Base-by-base conservation (phyloP, 306 rosid genomes). In the Fragaria vesca region DNA sequence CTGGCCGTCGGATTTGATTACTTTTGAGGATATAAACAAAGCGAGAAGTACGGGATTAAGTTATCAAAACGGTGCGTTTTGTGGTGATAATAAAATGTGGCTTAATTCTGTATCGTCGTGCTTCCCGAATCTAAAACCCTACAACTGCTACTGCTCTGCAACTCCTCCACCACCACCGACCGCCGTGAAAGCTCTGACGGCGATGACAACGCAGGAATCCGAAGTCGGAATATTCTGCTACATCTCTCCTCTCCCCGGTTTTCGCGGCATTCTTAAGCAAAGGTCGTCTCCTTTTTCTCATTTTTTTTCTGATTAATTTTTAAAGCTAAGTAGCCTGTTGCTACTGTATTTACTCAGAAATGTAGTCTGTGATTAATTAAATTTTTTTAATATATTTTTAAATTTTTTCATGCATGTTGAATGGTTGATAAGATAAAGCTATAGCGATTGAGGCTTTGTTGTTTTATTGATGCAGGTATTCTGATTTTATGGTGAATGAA, bases 401-500 rank as follows among this genome's bases (percentile, higher is more conserved):
- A 18, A 9, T 66, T 8, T 3, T 5, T 66, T 68, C 30, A 40
- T 42, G 51, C 50, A 42, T 18, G 30, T 42, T 66, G 26, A 62
- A 12, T 47, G 13, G 12, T 18, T 62, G 69, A 62, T 12, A 43
- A 60, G 36, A 60, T 24, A 3, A 60, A 60, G 36, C 65, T 26
- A 42, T 20, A 38, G 47, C 20, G 58, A 20, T 51, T 60, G 30
- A 66, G 62, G 12, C 10, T n/a, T 38, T 68, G 20, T 71, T 76
- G 55, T 74, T 85, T 28, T n/a, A 79, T 75, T 86, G 79, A 62
- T 85, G 1, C 68, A 94, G 98, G 89, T 95, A 95, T 78, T 89
- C 97, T 70, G 98, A 92, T 81, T 95, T 95, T 79, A 92, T 95
- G 60, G 97, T 95, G 43, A 85, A 95, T 17, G 97, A 95, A 91